Percentiles rank a stretch among this genome's conserved stretches.
These are phyloP conservation scores for Fusarium pseudocircinatum DNA, from an alignment of 2,329 filamentous ascomycete genomes.

Conservation along the genomic window DNA sequence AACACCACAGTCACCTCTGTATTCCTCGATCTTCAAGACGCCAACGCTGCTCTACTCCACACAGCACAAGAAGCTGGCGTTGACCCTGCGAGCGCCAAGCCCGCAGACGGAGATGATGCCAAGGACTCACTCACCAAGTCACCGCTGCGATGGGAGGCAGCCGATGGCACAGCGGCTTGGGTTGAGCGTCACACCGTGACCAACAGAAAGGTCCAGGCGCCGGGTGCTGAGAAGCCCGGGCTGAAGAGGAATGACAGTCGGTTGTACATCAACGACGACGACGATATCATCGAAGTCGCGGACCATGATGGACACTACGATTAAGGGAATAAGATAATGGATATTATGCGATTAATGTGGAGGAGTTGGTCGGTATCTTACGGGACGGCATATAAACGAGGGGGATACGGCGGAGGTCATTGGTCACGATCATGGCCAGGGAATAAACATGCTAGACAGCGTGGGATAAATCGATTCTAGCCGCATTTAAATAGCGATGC, in stretches of 20 bases:
- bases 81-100: conserved; percentile 27
- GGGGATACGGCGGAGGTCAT: not conserved
- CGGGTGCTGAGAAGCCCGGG: conserved; percentile 10
- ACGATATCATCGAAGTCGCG: conserved; percentile 41
- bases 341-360: conserved; percentile 17
- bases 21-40: conserved; percentile 48
- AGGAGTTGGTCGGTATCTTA: not conserved
- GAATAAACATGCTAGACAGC: conserved; percentile 6
- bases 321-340: not conserved
- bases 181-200: conserved; percentile 49
- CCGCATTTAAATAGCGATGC: conserved; percentile 19
- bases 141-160: conserved; percentile 49
- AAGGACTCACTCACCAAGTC: conserved; percentile 32
- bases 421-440: not conserved
- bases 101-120: conserved; percentile 17
- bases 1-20: conserved; percentile 45
- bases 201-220: conserved; percentile 21
- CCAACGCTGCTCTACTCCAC: conserved; percentile 48
- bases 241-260: conserved; percentile 40
- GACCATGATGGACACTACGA: conserved; percentile 42
- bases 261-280: conserved; percentile 42
- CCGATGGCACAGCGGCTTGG: conserved; percentile 50
- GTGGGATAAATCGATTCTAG: not conserved
- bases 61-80: conserved; percentile 44
- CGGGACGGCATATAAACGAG: not conserved